Evolutionary conservation across 352 stramenopile genomes (phyloP).

Genomic region (Pilasporangium apinafurcum): DNA sequence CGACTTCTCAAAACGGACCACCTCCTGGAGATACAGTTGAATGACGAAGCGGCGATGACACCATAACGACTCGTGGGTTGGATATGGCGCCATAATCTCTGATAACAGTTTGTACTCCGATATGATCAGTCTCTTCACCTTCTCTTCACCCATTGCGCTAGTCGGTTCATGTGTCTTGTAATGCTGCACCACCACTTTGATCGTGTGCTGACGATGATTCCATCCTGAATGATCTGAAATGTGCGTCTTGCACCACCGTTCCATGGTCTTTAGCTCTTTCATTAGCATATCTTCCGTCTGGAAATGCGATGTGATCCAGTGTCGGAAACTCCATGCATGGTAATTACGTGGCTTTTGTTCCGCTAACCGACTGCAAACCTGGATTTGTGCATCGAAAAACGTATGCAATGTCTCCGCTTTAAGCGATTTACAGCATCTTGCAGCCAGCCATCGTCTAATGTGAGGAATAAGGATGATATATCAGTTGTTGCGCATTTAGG

Average conservation of each 20-base stretch:
- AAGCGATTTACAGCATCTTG: slow-evolving; percentile 16
- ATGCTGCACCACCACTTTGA: slow-evolving; percentile 21
- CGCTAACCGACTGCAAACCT: slow-evolving; percentile 37
- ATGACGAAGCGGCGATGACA: slow-evolving; percentile 72
- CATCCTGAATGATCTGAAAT: slow-evolving; percentile 74
- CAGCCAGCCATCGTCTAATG: slow-evolving; percentile 47
- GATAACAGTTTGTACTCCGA: slow-evolving; percentile 50
- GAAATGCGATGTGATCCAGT: slow-evolving; percentile 60
- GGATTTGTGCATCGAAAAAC: slow-evolving; percentile 50
- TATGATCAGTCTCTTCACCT: slow-evolving; percentile 13
- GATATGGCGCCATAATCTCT: slow-evolving; percentile 36
- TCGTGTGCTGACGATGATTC: slow-evolving; percentile 68
- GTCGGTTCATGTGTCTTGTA: not conserved
- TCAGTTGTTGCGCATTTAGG: not conserved
- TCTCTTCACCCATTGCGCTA: not conserved
- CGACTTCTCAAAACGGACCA: not conserved
- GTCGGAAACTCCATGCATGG: slow-evolving; percentile 80
- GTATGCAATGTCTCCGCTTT: slow-evolving; percentile 8
- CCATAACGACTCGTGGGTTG: slow-evolving; percentile 63
- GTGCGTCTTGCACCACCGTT: slow-evolving; percentile 55
- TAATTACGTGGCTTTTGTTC: slow-evolving; percentile 77
- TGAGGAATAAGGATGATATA: not conserved
- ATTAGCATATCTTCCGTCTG: slow-evolving; percentile 7
- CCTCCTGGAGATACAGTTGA: slow-evolving; percentile 24
- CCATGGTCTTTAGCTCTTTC: slow-evolving; percentile 45